phyloP scores from a whole-genome alignment of 83 land plant species.

The Thuja plicata region DNA sequence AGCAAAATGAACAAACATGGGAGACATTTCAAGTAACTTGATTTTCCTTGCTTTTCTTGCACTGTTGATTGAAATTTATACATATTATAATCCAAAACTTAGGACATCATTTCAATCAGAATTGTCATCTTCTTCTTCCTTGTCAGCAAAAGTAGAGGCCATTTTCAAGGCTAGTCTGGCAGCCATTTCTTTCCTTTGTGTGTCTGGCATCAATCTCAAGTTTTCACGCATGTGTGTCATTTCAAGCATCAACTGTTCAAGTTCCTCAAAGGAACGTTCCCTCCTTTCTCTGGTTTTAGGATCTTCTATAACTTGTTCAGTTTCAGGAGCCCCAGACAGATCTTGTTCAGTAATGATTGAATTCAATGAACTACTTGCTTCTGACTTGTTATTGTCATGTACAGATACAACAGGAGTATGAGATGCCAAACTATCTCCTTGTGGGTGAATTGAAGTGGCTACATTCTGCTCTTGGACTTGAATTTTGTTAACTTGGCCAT shows the following conservation, averaged over 20 bases:
- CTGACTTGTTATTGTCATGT: not conserved
- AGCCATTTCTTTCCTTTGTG: slow-evolving; percentile 92
- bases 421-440: not conserved
- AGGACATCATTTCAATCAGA: not conserved
- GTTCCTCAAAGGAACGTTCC: slow-evolving; percentile 39
- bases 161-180: slow-evolving; percentile 88
- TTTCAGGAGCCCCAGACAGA: not conserved
- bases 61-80: not conserved
- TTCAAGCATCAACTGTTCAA: slow-evolving; percentile 88
- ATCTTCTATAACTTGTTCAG: not conserved
- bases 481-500: not conserved
- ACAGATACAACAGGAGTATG: not conserved
- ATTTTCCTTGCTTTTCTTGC: not conserved
- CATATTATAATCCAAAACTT: not conserved
- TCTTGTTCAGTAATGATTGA: not conserved
- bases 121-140: slow-evolving; percentile 54
- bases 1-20: not conserved
- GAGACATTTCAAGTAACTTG: not conserved
- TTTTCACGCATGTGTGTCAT: slow-evolving; percentile 77
- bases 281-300: not conserved
- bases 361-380: not conserved
- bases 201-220: slow-evolving; percentile 85
- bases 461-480: slow-evolving; percentile 13
- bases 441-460: slow-evolving; percentile 17
- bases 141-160: slow-evolving; percentile 87